Base-by-base conservation (phyloP, 306 rosid species). In the Rosa chinensis region DNA sequence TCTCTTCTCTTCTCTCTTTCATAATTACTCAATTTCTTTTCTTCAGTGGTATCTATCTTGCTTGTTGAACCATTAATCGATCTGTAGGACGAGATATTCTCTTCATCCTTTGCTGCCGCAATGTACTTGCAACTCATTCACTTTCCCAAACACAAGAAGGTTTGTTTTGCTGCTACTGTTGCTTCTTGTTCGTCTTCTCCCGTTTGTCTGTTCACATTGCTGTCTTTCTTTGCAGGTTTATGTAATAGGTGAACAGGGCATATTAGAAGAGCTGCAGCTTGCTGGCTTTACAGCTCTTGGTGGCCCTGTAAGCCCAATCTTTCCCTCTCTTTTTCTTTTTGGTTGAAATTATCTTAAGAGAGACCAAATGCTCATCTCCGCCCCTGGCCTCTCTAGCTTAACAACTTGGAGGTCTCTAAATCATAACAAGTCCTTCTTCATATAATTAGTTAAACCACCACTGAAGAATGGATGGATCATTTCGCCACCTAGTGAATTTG, bases 91-190 rank as follows among this genome's bases (percentile, higher is more conserved):
- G 99, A 95, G 87, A 89, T 95, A 70, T 91, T 95, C 88, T 90
- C 96, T 72, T 95, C 99, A 23, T 95, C 99, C 35, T 95, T 90
- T 81, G 98, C 99, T 7, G 97, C 99, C 67, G 99, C 99, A 64
- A 90, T 89, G 98, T 95, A 78, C 85, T 81, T 95, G 92, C 92
- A 95, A 83, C 81, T 86, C 90, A 88, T 90, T 63, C 76, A 85
- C 69, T 92, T 89, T 78, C 92, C 98, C 39, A 37, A 72, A 39
- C 89, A 91, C 73, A 92, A 92, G 72, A 95, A 95, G 99, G 99
- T 95, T 35, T 39, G 70, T 76, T 50, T 10, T 42, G 17, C 45
- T 50, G 20, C 12, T 52, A 10, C 49, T 53, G 2, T 39, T 55
- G 4, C 66, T 73, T 72, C 61, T 5, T 52, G 8, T 17, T 17